These are phyloP conservation scores for Setaria italica DNA, from an alignment of 202 grass and related monocot genomes.

Conservation along the genomic window DNA sequence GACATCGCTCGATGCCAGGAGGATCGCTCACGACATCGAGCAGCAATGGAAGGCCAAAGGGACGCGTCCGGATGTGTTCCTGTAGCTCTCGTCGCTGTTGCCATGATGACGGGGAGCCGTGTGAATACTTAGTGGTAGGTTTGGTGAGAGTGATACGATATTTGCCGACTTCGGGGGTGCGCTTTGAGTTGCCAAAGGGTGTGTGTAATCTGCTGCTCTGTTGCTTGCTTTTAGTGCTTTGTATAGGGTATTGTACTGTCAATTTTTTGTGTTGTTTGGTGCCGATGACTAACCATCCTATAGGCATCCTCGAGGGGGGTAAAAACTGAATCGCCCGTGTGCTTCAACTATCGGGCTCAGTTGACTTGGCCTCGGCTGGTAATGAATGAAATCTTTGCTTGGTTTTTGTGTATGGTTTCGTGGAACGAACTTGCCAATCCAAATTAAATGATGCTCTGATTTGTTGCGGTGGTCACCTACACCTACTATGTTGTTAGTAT, in stretches of 20 bases:
- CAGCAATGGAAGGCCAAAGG: slow-evolving; percentile 58
- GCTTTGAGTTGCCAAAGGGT: slow-evolving; percentile 34
- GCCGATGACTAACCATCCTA: slow-evolving; percentile 59
- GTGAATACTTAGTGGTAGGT: slow-evolving; percentile 56
- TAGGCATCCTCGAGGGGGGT: slow-evolving; percentile 42
- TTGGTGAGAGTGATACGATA: slow-evolving; percentile 47
- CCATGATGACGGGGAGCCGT: not conserved
- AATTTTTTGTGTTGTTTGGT: slow-evolving; percentile 24
- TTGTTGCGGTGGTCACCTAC: not conserved
- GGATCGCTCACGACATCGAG: slow-evolving; percentile 84
- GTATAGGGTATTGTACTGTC: slow-evolving; percentile 52
- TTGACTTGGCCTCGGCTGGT: slow-evolving; percentile 47
- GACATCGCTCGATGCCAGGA: slow-evolving; percentile 65
- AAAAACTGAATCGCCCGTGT: slow-evolving; percentile 38
- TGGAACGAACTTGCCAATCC: slow-evolving; percentile 2
- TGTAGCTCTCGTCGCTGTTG: slow-evolving; percentile 13
- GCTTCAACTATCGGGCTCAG: slow-evolving; percentile 31
- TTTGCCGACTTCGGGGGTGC: slow-evolving; percentile 31
- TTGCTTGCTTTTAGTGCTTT: slow-evolving; percentile 49
- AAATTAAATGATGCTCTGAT: slow-evolving; percentile 4
- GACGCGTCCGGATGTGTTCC: slow-evolving; percentile 28
- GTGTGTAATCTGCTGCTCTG: slow-evolving; percentile 33
- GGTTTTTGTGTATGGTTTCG: slow-evolving; percentile 34
- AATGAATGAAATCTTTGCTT: slow-evolving; percentile 37
- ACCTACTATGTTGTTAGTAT: not conserved